Percentiles rank a stretch among this genome's conserved stretches.
These are phyloP conservation scores for Botryotinia convoluta DNA, from an alignment of 2,329 filamentous ascomycete genomes.

Conservation along the genomic window DNA sequence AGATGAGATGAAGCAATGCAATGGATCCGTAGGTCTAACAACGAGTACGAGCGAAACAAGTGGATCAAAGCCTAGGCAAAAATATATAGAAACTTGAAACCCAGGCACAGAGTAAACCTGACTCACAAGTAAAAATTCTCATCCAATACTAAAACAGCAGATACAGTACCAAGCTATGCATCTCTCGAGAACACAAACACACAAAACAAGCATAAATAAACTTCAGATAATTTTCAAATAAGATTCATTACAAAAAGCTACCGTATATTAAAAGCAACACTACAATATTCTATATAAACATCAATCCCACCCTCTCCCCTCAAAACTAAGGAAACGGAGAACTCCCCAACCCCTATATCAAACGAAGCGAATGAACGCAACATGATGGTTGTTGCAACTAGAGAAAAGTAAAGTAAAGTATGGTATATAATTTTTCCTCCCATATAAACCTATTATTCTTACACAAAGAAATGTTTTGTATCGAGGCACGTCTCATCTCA, in stretches of 20 bases:
- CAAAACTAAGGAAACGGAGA: background rate
- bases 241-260: slow-evolving; percentile 5
- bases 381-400: background rate
- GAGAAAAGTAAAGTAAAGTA: background rate
- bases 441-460: background rate
- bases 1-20: background rate
- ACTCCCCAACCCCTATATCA: background rate
- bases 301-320: background rate
- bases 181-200: background rate
- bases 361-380: slow-evolving; percentile 15
- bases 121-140: background rate
- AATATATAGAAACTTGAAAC: background rate
- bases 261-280: slow-evolving; percentile 9
- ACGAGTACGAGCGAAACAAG: background rate
- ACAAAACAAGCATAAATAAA: background rate
- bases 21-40: background rate
- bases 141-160: background rate
- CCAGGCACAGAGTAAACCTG: background rate
- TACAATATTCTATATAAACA: slow-evolving; percentile 11
- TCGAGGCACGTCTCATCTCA: slow-evolving; percentile 5
- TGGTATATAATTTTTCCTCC: slow-evolving; percentile 16
- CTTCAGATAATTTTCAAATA: background rate
- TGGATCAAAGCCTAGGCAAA: rapidly evolving
- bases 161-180: background rate
- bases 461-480: slow-evolving; percentile 13